Percentiles rank a stretch among this genome's conserved stretches.
Evolutionary conservation across 176 grass and related monocot genomes (phyloP).

Genomic region (Triticum aestivum): IWGSC_CS_RefSeq_v2.1 NC_057802.1:359058222-359058721

Average conservation of each 20-base stretch:
- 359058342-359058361: conserved; percentile 88
- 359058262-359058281: conserved; percentile 67
- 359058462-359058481: conserved; percentile 55
- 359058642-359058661: conserved; percentile 59
- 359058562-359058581: conserved; percentile 75
- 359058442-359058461: conserved; percentile 60
- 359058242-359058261: conserved; percentile 36
- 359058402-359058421: conserved; percentile 43
- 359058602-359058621: conserved; percentile 79
- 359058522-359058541: conserved; percentile 57
- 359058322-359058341: conserved; percentile 70
- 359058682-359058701: conserved; percentile 94
- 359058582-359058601: conserved; percentile 45
- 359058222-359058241: conserved; percentile 61
- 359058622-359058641: conserved; percentile 73
- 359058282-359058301: conserved; percentile 78
- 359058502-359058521: conserved; percentile 73
- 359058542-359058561: conserved; percentile 74
- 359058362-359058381: conserved; percentile 96
- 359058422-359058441: conserved; percentile 87
- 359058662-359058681: conserved; percentile 77
- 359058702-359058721: conserved; percentile 68
- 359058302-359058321: conserved; percentile 87
- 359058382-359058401: conserved; percentile 61
- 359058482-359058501: conserved; percentile 93